A percentile compares a stretch with the other conserved stretches of the same genome.
Conservation (phyloP, 176 grass and related monocot genomes). For the Alopecurus myosuroides region DNA sequence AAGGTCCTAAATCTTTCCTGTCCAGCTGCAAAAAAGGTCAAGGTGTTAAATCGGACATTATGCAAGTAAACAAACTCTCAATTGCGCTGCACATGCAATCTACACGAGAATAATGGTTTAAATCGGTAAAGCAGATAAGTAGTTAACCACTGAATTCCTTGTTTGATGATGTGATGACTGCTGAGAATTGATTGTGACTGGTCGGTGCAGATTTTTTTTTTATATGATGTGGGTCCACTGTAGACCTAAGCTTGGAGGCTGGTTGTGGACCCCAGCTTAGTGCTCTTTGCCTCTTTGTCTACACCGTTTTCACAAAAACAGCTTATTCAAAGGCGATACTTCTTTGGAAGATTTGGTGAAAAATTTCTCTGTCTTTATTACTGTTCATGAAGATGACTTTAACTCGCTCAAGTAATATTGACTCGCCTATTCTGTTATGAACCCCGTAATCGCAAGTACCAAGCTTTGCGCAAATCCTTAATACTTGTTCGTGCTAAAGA, state of each 20-base stretch:
- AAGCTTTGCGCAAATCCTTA: not conserved
- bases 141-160: not conserved
- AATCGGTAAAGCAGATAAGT: not conserved
- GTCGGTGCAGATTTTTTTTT: not conserved
- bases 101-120: not conserved
- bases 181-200: not conserved
- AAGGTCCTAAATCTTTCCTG: slow-evolving; percentile 90
- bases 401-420: not conserved
- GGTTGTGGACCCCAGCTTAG: not conserved
- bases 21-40: slow-evolving; percentile 55
- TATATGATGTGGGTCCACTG: not conserved
- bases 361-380: not conserved
- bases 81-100: not conserved
- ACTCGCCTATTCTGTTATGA: not conserved
- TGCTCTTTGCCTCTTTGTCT: not conserved
- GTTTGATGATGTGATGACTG: not conserved
- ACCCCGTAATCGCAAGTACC: not conserved
- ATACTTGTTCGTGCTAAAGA: not conserved
- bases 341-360: not conserved
- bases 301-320: not conserved
- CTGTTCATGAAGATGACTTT: not conserved
- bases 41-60: not conserved
- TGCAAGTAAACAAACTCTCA: not conserved
- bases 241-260: not conserved
- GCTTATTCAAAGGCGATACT: not conserved